Conservation (phyloP, 1,284 basidiomycete species). For the Neolentinus lepideus region DNA sequence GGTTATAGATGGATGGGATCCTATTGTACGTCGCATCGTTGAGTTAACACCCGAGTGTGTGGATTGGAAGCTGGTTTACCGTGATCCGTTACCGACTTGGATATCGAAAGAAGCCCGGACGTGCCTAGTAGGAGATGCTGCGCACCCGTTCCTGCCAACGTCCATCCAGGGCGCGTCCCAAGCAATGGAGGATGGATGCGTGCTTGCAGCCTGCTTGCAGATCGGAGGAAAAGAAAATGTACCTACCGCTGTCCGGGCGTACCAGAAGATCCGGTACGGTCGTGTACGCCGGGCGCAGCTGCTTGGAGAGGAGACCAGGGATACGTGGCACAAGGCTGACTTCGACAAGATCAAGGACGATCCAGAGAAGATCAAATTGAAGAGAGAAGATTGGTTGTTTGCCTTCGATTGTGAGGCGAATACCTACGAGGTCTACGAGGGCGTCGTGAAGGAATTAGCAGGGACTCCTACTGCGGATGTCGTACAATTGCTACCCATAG, state of each 20-base stretch:
- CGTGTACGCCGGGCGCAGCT: background rate
- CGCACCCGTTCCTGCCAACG: slow-evolving; percentile 1
- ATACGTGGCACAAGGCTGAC: slow-evolving; percentile 2
- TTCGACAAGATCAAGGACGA: slow-evolving; percentile 2
- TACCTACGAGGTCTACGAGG: background rate
- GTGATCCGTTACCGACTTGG: slow-evolving; percentile 13
- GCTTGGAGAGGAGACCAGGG: slow-evolving; percentile 1
- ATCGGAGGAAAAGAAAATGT: background rate
- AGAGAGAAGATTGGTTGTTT: slow-evolving; percentile 3
- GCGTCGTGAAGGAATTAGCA: background rate
- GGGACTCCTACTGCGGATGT: background rate
- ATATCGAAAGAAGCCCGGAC: background rate
- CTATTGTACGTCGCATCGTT: slow-evolving; percentile 8
- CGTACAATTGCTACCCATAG: background rate
- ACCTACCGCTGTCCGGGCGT: background rate
- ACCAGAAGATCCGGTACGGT: background rate
- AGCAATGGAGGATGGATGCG: background rate
- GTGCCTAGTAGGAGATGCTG: background rate
- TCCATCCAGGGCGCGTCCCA: slow-evolving; percentile 2
- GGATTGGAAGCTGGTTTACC: slow-evolving; percentile 17
- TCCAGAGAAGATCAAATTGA: slow-evolving; percentile 1
- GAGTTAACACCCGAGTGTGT: slow-evolving; percentile 10
- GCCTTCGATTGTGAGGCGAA: background rate
- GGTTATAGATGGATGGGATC: slow-evolving; percentile 13
- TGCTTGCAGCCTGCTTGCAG: background rate